Evolutionary conservation across 345 rosid species (phyloP).

Genomic region (Melastoma malabathricum): DNA sequence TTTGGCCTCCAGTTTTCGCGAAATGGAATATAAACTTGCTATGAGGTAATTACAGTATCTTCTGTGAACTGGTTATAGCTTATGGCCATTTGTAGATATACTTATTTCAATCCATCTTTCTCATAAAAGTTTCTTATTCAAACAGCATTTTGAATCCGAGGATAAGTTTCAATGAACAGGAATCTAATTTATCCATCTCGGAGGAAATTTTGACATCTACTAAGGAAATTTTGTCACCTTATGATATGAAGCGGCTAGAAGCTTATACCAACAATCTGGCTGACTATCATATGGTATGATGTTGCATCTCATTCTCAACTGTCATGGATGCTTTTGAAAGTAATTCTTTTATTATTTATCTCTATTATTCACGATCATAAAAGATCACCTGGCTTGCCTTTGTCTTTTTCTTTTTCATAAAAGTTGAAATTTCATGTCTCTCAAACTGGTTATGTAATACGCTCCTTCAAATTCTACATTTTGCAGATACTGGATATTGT

Average conservation of each 20-base stretch:
- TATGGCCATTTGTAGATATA: neutral
- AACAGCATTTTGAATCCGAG: conserved; percentile 80
- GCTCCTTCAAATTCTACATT: neutral
- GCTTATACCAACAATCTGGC: conserved; percentile 54
- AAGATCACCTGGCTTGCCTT: no score
- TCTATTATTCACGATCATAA: no score
- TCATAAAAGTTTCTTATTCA: conserved; percentile 6
- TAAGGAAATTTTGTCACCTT: conserved; percentile 34
- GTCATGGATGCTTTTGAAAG: no score
- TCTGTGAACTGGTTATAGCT: neutral
- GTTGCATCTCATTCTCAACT: no score
- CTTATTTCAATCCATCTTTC: no score
- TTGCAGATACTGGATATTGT: conserved; percentile 53
- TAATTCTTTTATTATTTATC: no score
- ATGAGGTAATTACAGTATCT: conserved; percentile 49
- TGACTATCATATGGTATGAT: conserved; percentile 58
- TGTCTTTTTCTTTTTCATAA: no score
- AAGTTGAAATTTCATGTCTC: no score
- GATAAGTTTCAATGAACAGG: conserved; percentile 40
- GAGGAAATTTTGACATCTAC: conserved; percentile 42
- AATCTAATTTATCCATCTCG: conserved; percentile 19
- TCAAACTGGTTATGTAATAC: no score
- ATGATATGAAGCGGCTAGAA: conserved; percentile 56
- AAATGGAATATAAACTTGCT: conserved; percentile 83
- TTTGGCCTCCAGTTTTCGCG: conserved; percentile 37